These are phyloP conservation scores for Phaeosphaeria sp. DNA, from an alignment of 2,329 filamentous ascomycete genomes.

Conservation along the genomic window DNA sequence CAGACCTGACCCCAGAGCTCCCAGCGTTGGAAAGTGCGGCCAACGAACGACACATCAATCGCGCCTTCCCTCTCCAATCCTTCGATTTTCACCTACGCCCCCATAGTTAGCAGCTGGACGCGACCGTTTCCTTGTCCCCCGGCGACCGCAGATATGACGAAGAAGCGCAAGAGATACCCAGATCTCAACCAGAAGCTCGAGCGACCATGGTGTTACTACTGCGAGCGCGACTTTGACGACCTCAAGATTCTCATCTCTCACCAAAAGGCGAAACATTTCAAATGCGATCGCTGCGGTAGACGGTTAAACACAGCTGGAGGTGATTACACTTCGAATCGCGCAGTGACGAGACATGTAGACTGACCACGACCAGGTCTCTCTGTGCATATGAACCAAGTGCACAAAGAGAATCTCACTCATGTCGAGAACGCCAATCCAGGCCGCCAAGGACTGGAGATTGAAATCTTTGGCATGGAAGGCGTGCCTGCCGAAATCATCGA, in stretches of 20 bases:
- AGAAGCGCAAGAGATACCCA: slow-evolving; percentile 87
- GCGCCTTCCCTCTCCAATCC: not conserved
- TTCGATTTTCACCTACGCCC: not conserved
- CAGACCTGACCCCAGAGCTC: not conserved
- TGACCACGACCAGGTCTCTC: slow-evolving; percentile 70
- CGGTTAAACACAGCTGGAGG: slow-evolving; percentile 94
- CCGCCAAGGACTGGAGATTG: slow-evolving; percentile 82
- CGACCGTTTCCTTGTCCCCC: not conserved
- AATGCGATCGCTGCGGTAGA: slow-evolving; percentile 88
- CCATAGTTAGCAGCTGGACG: not conserved
- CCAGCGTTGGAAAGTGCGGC: slow-evolving; percentile 15
- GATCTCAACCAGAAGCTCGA: slow-evolving; percentile 86
- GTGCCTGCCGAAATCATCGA: slow-evolving; percentile 85
- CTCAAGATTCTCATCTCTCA: slow-evolving; percentile 95
- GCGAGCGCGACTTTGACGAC: slow-evolving; percentile 98
- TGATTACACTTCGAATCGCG: slow-evolving; percentile 51
- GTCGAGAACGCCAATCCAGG: slow-evolving; percentile 94
- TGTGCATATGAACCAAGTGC: slow-evolving; percentile 97
- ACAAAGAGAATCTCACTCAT: slow-evolving; percentile 86
- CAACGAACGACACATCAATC: not conserved
- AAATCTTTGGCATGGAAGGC: slow-evolving; percentile 99
- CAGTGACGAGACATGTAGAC: not conserved
- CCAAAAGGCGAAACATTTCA: slow-evolving; percentile 99
- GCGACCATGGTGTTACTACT: slow-evolving; percentile 98
- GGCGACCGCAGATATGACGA: slow-evolving; percentile 50